Evolutionary conservation across 208 protist species (phyloP), one percentile per base, ranked within the genome.

Genomic region (Trypanosoma cruzi): DNA sequence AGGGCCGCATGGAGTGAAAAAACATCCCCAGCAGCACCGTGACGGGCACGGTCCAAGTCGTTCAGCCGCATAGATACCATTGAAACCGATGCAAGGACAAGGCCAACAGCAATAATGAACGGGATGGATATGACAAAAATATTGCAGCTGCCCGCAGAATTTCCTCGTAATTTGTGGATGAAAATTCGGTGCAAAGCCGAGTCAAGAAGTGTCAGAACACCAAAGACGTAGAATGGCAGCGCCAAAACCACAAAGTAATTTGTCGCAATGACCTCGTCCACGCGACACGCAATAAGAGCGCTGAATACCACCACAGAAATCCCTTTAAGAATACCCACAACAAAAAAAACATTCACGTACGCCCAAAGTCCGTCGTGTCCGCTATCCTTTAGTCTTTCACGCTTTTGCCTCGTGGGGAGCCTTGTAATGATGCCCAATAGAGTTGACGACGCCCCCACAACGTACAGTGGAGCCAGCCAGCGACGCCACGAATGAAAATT

Each of bases 241-340:
- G 79, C 85, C 10, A 94, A 67, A 31, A 89, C 74, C 20, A 92
- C 46, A 62, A 89, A 92, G 70, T 86, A 94, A 78, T 90, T 83
- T 26, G 58, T 85, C 10, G 69, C 85, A 44, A 94, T 91, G 11
- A 71, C 63, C 44, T 80, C 76, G 56, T 94, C 88, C 1, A 85
- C 83, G 40, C 88, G 85, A 66, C 82, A 89, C 1, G 83, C 81
- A 29, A 90, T 80, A 20, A 94, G 77, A 52, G 72, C 81, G 24
- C 86, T 75, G 54, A 94, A 85, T 24, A 81, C 49, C 7, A 77
- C 56, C 10, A 85, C 28, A 56, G 68, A 80, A 26, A 60, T 18
- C 16, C 54, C 68, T 52, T 72, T 44, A 22, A 94, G 4, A 13
- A 91, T 13, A 31, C 44, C n/a, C 18, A 89, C 26, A 14, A 79